Base-by-base conservation (phyloP, 1,139 yeast species). In the Sugiyamaella novakii region DNA sequence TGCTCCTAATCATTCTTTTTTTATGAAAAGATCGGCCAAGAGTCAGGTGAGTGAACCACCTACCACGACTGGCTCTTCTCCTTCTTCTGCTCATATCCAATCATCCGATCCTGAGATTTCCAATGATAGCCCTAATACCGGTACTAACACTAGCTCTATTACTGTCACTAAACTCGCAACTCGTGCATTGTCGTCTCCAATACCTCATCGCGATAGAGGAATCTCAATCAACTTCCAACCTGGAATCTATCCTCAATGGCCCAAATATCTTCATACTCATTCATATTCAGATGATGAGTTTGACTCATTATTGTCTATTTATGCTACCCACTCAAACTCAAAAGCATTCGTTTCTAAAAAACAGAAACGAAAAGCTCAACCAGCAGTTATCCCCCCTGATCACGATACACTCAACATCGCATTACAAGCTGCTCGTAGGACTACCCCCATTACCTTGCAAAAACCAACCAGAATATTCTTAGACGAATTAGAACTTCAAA, bases 161-260 rank as follows among this genome's bases (percentile, higher is more conserved):
- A n/a, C n/a, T n/a, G n/a, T n/a, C n/a, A 24, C 29, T 14, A 27
- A 14, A 27, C 4, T 27, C 17, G 14, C 43, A 17, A 27, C 29
- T 19, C 43, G 43, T 12, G 27, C 43, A n/a, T 21, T 19, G 2
- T 30, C 35, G 8, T 27, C 19, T 29, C 43, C 43, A 10, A 29
- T 39, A 12, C 28, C n/a, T 10, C 27, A 21, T 3, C 25, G 33
- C 10, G 28, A 37, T 3, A 14, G 5, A 31, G 22, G 19, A 24
- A 10, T 25, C 42, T 27, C 33, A 11, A 15, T 19, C 22, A 38
- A 18, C 15, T 28, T 34, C 10, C 44, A 37, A 2, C 36, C 35
- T 11, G 46, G 46, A 10, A n/a, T 46, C 27, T 44, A 46, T 10
- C 41, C 55, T 3, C 54, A 51, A 5, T 55, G 54, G 55, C 58